phyloP scores from a whole-genome alignment of 75 land plant species.

The Cryptomeria japonica region DNA sequence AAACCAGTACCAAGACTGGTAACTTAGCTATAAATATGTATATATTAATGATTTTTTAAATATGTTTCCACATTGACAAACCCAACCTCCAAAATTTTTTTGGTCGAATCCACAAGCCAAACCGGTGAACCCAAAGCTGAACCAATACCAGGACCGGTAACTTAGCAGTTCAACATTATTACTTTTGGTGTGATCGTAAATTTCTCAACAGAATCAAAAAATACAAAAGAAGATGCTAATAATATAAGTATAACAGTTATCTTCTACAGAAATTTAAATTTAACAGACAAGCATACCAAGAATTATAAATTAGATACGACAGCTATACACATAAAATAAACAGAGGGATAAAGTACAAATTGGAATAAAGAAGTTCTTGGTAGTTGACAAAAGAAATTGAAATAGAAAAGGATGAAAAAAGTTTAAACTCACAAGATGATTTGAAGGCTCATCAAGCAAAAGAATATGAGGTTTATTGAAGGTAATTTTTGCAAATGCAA shows the following conservation, averaged over 20 bases:
- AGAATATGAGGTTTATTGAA: slow-evolving; percentile 97
- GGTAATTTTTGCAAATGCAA: slow-evolving; percentile 98
- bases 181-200: background rate
- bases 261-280: background rate
- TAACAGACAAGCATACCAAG: background rate
- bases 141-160: no score
- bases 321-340: background rate
- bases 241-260: background rate
- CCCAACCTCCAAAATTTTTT: no score
- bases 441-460: slow-evolving; percentile 97
- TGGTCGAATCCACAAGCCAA: no score
- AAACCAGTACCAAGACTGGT: no score
- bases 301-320: background rate
- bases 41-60: no score
- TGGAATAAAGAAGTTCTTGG: background rate
- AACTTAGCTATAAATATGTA: no score
- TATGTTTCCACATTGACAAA: no score
- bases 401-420: background rate
- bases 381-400: background rate
- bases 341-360: background rate
- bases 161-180: background rate
- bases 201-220: background rate
- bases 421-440: slow-evolving; percentile 81
- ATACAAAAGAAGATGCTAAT: background rate
- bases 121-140: no score